phyloP scores from a whole-genome alignment of 495 filamentous ascomycete genomes.

The Lasiosphaeris hirsuta region DNA sequence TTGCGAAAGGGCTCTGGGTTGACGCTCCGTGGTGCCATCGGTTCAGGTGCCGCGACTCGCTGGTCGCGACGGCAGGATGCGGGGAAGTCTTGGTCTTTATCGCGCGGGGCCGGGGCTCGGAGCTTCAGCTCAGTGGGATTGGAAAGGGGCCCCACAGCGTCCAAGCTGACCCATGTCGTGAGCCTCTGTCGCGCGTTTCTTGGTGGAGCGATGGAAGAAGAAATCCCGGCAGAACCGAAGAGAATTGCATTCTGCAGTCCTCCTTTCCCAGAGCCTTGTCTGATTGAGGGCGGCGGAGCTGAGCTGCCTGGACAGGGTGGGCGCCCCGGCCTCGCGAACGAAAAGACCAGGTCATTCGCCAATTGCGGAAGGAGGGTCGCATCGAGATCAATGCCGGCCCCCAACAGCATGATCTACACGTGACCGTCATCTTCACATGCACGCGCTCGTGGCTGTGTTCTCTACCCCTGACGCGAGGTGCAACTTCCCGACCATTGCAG shows the following conservation, averaged over 20 bases:
- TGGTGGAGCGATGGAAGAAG: not conserved
- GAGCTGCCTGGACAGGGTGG: not conserved
- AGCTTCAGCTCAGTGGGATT: not conserved
- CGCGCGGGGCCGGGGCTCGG: not conserved
- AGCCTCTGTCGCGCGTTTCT: not conserved
- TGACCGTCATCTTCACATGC: too few species aligned
- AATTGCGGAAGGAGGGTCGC: not conserved
- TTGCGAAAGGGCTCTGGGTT: constrained; percentile 10
- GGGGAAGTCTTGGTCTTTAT: constrained; percentile 1
- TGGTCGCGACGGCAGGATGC: not conserved
- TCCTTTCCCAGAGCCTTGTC: constrained; percentile 2
- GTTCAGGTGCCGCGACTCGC: not conserved
- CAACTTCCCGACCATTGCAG: too few species aligned
- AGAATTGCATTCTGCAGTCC: not conserved
- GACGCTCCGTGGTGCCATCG: not conserved
- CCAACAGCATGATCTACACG: too few species aligned
- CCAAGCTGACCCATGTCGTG: not conserved
- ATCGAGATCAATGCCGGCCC: not conserved
- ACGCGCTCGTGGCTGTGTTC: too few species aligned
- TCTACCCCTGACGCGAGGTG: too few species aligned
- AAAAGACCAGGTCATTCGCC: not conserved
- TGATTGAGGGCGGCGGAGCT: not conserved
- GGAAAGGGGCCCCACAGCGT: not conserved
- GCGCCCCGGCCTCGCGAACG: not conserved
- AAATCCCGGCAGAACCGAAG: not conserved